phyloP scores from a whole-genome alignment of 495 filamentous ascomycete species.

The Trichocladium antarcticum region DNA sequence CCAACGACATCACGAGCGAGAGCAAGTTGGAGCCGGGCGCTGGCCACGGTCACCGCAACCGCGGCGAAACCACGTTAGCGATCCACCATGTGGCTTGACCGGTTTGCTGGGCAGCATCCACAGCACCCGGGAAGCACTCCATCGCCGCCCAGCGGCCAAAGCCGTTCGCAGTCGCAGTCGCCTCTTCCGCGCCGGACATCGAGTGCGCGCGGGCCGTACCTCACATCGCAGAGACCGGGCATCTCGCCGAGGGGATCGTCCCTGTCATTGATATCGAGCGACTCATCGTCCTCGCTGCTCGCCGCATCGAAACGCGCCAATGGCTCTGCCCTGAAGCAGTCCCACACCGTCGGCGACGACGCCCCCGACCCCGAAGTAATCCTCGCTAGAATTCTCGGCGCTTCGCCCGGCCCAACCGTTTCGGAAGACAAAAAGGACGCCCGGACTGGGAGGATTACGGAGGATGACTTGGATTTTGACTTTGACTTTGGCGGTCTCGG shows the following conservation, averaged over 20 bases:
- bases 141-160: constrained; percentile 38
- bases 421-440: constrained; percentile 4
- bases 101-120: constrained; percentile 62
- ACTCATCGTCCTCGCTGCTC: constrained; percentile 63
- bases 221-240: constrained; percentile 47
- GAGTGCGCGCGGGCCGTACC: constrained; percentile 43
- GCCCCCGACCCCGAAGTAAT: constrained; percentile 62
- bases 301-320: constrained; percentile 49
- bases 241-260: constrained; percentile 49
- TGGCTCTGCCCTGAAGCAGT: constrained; percentile 53
- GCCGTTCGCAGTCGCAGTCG: constrained; percentile 54
- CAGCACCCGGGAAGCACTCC: constrained; percentile 52
- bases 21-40: neutral
- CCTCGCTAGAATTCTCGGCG: constrained; percentile 59
- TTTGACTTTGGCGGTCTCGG: constrained; percentile 71
- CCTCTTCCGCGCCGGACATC: constrained; percentile 53
- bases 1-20: neutral
- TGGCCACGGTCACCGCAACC: neutral
- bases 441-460: constrained; percentile 23
- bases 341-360: constrained; percentile 41
- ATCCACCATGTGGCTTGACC: constrained; percentile 73
- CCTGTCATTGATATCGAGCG: constrained; percentile 56
- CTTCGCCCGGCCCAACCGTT: constrained; percentile 15
- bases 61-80: neutral
- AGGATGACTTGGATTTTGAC: constrained; percentile 39